These are phyloP conservation scores for Plasmodium coatneyi DNA, from an alignment of 169 alveolate genomes.

Conservation along the genomic window DNA sequence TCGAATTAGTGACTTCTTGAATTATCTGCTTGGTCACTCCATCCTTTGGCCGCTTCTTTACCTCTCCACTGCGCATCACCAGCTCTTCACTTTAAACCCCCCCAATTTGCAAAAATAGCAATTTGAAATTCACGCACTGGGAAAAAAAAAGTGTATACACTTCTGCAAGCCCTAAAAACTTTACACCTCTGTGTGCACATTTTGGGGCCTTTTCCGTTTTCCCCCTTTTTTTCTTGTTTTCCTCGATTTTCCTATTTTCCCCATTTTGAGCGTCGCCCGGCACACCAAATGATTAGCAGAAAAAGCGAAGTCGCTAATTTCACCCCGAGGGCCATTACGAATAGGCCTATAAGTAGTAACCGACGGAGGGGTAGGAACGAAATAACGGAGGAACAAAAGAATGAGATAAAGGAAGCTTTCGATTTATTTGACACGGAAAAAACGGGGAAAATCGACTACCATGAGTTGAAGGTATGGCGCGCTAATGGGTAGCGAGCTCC, in stretches of 20 bases:
- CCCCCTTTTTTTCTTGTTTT: not conserved
- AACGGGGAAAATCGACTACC: constrained; percentile 95
- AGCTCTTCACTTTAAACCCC: not conserved
- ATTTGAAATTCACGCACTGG: not conserved
- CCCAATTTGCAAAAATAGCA: not conserved
- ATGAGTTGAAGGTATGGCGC: constrained; percentile 94
- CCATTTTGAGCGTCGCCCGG: not conserved
- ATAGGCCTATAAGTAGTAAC: constrained; percentile 63
- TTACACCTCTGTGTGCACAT: constrained; percentile 7
- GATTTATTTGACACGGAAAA: constrained; percentile 98
- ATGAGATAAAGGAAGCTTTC: constrained; percentile 98
- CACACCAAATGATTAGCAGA: constrained; percentile 42
- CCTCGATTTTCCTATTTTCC: not conserved
- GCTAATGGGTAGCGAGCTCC: not conserved
- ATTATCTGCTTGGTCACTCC: not conserved
- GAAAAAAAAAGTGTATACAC: not conserved
- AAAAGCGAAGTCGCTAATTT: constrained; percentile 44
- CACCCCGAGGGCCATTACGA: constrained; percentile 66
- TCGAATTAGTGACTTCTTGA: not conserved
- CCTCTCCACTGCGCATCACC: not conserved
- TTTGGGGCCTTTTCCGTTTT: not conserved
- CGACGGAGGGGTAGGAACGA: constrained; percentile 78
- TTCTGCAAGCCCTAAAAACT: not conserved
- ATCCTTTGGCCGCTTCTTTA: not conserved
- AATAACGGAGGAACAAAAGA: constrained; percentile 82